Base-by-base conservation (phyloP, 2,329 filamentous ascomycete genomes). In the Juglanconis oblonga region DNA sequence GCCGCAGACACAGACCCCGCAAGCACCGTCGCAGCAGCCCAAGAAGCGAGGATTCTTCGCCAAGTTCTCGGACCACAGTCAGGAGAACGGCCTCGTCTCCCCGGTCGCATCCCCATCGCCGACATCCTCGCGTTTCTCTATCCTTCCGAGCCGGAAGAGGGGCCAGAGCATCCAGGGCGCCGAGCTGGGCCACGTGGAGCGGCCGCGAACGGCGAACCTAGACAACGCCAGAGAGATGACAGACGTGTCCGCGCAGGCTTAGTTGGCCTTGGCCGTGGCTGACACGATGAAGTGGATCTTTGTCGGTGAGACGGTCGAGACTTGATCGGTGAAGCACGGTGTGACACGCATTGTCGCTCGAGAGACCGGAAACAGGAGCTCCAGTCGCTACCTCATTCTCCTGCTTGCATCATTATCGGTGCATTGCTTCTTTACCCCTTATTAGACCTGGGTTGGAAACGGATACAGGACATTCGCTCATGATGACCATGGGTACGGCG, bases 11-110 rank as follows among this genome's bases (percentile, higher is more conserved):
- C 48, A 52, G 11, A 8, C 14, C 10, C 38, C 24, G 52, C 68
- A 65, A 50, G 77, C 71, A 29, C 77, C 76, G 14, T 55, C 70
- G 17, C 17, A 17, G 71, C 66, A 75, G 38, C 52, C 62, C 24
- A 66, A 91, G 79, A 93, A 91, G 77, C 87, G 87, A 60, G 83
- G 90, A 11, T 88, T 97, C 70, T 91, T 98, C 65, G 83, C 91
- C 52, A 87, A 89, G 65, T 92, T 97, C 69, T 89, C 88, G 55
- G 89, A 93, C 31, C 77, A 57, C 73, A 77, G 59, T 70, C 70
- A 61, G 69, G 73, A 59, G 38, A 54, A 47, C 54, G 48, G 55
- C 64, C 59, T 40, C 49, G 54, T 31, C 53, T 73, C 64, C 70
- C 69, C 29, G 65, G 60, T 38, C 74, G 74, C 48, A 47, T 66